These are phyloP conservation scores for Sporothrix phasma DNA, from an alignment of 2,329 filamentous ascomycete species.

Conservation along the genomic window DNA sequence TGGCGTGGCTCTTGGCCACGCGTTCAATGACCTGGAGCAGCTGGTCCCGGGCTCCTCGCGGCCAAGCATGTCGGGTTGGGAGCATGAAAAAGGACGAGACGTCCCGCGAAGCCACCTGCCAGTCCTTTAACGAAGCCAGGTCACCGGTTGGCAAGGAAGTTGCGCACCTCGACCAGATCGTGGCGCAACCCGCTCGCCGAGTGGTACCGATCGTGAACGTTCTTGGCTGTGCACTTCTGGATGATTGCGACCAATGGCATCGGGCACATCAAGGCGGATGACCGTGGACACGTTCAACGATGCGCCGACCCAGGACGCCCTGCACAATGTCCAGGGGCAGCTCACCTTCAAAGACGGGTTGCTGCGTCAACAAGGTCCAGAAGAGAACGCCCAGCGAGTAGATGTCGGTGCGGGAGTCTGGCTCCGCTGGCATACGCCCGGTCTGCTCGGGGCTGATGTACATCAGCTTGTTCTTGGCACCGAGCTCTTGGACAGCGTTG, in stretches of 20 bases:
- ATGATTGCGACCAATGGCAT: constrained; percentile 73
- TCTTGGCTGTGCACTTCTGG: constrained; percentile 85
- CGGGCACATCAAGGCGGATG: constrained; percentile 74
- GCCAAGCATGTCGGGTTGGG: constrained; percentile 71
- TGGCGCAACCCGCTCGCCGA: constrained; percentile 77
- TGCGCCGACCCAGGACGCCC: constrained; percentile 68
- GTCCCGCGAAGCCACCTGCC: constrained; percentile 71
- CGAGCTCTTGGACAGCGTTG: constrained; percentile 70
- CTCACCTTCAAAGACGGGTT: constrained; percentile 68
- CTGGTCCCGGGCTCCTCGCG: constrained; percentile 60
- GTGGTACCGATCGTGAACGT: constrained; percentile 78
- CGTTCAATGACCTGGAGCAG: constrained; percentile 68
- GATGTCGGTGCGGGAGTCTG: constrained; percentile 85
- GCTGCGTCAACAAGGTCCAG: constrained; percentile 73
- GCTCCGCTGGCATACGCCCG: constrained; percentile 82
- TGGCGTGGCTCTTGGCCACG: constrained; percentile 55
- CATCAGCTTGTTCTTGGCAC: constrained; percentile 78
- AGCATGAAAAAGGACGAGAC: constrained; percentile 88
- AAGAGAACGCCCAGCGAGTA: constrained; percentile 86
- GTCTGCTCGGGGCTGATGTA: constrained; percentile 95
- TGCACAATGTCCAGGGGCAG: constrained; percentile 86
- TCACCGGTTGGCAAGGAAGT: constrained; percentile 69
- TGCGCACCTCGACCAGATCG: constrained; percentile 65
- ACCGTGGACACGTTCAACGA: constrained; percentile 67
- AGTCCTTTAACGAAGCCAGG: constrained; percentile 57